Percentiles rank a stretch among this genome's conserved stretches.
Conservation (phyloP, 768 basidiomycete species). For the Plicaturopsis crispa region DNA sequence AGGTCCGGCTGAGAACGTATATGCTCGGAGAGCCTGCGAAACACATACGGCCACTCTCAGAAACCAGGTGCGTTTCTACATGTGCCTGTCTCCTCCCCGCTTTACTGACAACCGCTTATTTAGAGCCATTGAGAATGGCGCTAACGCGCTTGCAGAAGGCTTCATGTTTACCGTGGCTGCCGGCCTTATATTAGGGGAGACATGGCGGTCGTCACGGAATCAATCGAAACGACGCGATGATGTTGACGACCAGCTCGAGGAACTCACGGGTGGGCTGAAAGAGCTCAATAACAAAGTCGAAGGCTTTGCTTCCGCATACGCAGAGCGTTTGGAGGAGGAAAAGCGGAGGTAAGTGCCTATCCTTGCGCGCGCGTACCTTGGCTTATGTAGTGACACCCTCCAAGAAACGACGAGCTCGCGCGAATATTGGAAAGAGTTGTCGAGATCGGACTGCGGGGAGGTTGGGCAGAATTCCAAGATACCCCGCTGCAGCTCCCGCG, state of each 20-base stretch:
- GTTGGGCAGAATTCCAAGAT: conserved; percentile 58
- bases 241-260: conserved; percentile 66
- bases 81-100: neutral
- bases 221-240: conserved; percentile 62
- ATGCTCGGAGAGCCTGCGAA: conserved; percentile 72
- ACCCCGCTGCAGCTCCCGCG: conserved; percentile 46
- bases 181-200: conserved; percentile 65
- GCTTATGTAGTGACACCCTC: neutral
- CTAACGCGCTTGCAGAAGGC: conserved; percentile 78
- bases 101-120: conserved; percentile 1
- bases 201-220: conserved; percentile 66
- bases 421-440: conserved; percentile 60
- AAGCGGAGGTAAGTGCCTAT: conserved; percentile 32
- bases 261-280: conserved; percentile 37
- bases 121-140: conserved; percentile 78
- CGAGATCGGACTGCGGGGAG: conserved; percentile 56
- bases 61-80: conserved; percentile 45
- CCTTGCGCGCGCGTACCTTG: neutral
- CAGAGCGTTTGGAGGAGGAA: conserved; percentile 37
- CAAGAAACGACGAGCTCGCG: conserved; percentile 60
- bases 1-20: conserved; percentile 64
- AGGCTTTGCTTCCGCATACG: conserved; percentile 29
- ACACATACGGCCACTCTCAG: conserved; percentile 69
- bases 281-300: conserved; percentile 38
- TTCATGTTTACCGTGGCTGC: conserved; percentile 79